A percentile compares a stretch with the other conserved stretches of the same genome.
These are phyloP conservation scores for Sphagnurus paluster DNA, from an alignment of 1,284 basidiomycete genomes.

Conservation along the genomic window DNA sequence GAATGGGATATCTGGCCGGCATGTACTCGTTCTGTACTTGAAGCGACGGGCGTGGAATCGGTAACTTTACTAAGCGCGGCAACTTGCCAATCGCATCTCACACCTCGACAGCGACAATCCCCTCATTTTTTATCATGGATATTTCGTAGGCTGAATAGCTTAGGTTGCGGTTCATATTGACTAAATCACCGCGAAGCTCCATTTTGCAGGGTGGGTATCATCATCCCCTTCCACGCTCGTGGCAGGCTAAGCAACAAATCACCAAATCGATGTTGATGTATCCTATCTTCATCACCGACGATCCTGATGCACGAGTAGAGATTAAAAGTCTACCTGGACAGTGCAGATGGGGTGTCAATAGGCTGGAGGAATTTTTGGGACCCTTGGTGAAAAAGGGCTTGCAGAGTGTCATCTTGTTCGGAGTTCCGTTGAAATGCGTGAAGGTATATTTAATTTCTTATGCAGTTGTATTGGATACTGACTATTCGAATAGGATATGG, in stretches of 20 bases:
- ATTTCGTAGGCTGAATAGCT: constrained; percentile 38
- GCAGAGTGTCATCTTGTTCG: constrained; percentile 92
- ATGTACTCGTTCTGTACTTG: too few relatives aligned
- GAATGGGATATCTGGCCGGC: too few relatives aligned
- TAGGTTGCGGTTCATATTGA: not conserved
- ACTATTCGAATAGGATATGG: constrained; percentile 59
- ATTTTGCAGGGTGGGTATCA: constrained; percentile 92
- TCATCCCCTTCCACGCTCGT: constrained; percentile 83
- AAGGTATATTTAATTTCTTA: constrained; percentile 60
- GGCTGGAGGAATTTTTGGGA: constrained; percentile 83
- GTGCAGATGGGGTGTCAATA: constrained; percentile 92
- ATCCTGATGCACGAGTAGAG: constrained; percentile 78
- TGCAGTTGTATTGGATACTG: not conserved
- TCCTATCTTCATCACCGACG: constrained; percentile 95
- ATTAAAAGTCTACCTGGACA: constrained; percentile 85
- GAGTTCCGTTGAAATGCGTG: constrained; percentile 82
- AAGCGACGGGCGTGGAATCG: too few relatives aligned
- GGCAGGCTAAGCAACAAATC: constrained; percentile 76
- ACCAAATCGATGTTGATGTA: constrained; percentile 96
- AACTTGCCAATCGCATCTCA: too few relatives aligned
- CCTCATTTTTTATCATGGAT: constrained; percentile 31
- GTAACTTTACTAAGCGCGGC: too few relatives aligned
- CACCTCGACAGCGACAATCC: not conserved
- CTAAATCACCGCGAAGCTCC: constrained; percentile 43
- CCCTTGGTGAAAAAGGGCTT: constrained; percentile 92